Evolutionary conservation across 2,329 filamentous ascomycete genomes (phyloP).

Genomic region (Talaromyces pinophilus): DNA sequence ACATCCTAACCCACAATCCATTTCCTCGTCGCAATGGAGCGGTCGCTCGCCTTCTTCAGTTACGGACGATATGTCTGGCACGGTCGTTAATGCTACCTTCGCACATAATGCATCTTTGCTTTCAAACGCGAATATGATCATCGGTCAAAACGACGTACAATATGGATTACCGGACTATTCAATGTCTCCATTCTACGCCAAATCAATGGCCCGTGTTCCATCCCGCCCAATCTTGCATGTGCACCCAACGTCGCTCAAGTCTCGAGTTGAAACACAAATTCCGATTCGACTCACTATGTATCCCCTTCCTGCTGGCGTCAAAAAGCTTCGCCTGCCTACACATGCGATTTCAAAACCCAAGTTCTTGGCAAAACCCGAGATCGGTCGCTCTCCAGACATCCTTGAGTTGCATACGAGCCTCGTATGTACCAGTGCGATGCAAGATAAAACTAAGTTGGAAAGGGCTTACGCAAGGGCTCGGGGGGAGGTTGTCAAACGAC

Average conservation of each 20-base stretch:
- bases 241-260: conserved; percentile 73
- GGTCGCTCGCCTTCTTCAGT: conserved; percentile 47
- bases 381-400: conserved; percentile 68
- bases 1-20: conserved; percentile 35
- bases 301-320: conserved; percentile 72
- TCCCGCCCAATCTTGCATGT: conserved; percentile 56
- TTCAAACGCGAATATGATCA: conserved; percentile 39
- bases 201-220: conserved; percentile 29
- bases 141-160: conserved; percentile 35
- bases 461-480: conserved; percentile 65
- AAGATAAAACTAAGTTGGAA: conserved; percentile 64
- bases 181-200: conserved; percentile 14
- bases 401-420: conserved; percentile 78
- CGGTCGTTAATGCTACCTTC: conserved; percentile 48
- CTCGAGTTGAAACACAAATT: conserved; percentile 94
- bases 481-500: conserved; percentile 37
- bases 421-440: conserved; percentile 91
- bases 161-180: conserved; percentile 39
- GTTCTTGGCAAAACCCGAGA: conserved; percentile 71
- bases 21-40: conserved; percentile 40
- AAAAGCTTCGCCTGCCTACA: conserved; percentile 79
- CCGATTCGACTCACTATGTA: conserved; percentile 79
- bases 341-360: conserved; percentile 96
- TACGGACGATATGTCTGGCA: conserved; percentile 49
- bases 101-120: conserved; percentile 41